Evolutionary conservation across 805 yeast genomes (phyloP).

Genomic region (Spathaspora hagerdaliae): DNA sequence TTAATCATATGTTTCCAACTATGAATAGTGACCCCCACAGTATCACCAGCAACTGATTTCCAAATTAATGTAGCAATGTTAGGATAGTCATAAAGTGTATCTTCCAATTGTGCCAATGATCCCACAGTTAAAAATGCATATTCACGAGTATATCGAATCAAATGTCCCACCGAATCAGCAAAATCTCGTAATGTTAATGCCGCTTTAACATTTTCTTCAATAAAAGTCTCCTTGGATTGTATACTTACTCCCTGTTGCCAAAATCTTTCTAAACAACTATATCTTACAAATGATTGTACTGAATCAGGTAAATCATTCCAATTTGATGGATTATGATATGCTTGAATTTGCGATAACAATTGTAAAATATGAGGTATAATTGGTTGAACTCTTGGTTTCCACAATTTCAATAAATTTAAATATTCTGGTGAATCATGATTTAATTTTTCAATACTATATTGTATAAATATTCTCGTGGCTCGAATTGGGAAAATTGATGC

Average conservation of each 20-base stretch:
- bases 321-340: conserved; percentile 89
- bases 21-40: conserved; percentile 85
- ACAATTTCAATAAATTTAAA: conserved; percentile 61
- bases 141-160: conserved; percentile 91
- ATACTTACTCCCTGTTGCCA: conserved; percentile 99
- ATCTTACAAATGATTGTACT: conserved; percentile 87
- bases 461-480: conserved; percentile 91
- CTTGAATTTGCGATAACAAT: conserved; percentile 83
- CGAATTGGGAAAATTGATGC: conserved; percentile 90
- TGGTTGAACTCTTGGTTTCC: conserved; percentile 93
- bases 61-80: conserved; percentile 71
- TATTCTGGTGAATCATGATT: conserved; percentile 76
- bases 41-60: conserved; percentile 82
- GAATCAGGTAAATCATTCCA: conserved; percentile 86
- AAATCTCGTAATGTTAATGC: conserved; percentile 91
- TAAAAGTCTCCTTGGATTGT: conserved; percentile 89
- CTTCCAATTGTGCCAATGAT: conserved; percentile 85
- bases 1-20: conserved; percentile 97
- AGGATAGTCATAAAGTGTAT: conserved; percentile 82
- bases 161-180: conserved; percentile 97
- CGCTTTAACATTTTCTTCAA: conserved; percentile 91
- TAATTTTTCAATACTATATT: conserved; percentile 90
- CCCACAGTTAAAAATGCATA: conserved; percentile 89
- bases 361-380: conserved; percentile 88
- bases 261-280: conserved; percentile 87